phyloP scores from a whole-genome alignment of 805 yeast species.

The Nakazawaea laoshanensis region DNA sequence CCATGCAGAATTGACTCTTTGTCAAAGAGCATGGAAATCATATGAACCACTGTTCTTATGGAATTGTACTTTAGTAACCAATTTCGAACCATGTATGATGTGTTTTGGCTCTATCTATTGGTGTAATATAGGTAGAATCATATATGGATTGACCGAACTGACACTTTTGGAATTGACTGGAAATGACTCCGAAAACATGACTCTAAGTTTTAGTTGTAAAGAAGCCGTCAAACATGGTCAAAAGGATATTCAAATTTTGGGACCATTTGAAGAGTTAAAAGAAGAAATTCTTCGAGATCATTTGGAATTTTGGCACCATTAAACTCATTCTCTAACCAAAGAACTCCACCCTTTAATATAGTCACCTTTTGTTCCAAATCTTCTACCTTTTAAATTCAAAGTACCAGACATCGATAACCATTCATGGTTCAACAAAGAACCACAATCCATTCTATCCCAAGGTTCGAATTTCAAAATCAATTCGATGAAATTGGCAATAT shows the following conservation, averaged over 20 bases:
- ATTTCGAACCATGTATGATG: conserved; percentile 23
- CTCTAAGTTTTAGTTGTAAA: conserved; percentile 16
- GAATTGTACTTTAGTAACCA: conserved; percentile 21
- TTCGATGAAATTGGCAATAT: conserved; percentile 36
- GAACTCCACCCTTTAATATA: conserved; percentile 22
- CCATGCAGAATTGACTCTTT: conserved; percentile 21
- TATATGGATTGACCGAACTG: conserved; percentile 17
- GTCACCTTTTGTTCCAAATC: conserved; percentile 22
- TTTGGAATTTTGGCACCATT: conserved; percentile 16
- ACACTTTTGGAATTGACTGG: conserved; percentile 18
- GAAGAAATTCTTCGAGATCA: conserved; percentile 18
- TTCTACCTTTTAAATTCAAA: conserved; percentile 17
- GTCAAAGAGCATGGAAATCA: conserved; percentile 15
- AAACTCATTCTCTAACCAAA: neutral
- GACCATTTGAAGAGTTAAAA: conserved; percentile 17
- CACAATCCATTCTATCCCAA: conserved; percentile 43
- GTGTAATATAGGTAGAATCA: conserved; percentile 20
- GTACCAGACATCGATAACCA: conserved; percentile 31
- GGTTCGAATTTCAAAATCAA: conserved; percentile 44
- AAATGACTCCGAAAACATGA: conserved; percentile 18
- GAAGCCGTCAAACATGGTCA: conserved; percentile 17
- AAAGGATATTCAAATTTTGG: conserved; percentile 18
- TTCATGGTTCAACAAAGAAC: conserved; percentile 42
- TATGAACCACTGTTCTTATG: conserved; percentile 17
- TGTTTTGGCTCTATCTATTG: conserved; percentile 22